These are phyloP conservation scores for Starmera pachycereana DNA, from an alignment of 805 yeast genomes.

Conservation along the genomic window DNA sequence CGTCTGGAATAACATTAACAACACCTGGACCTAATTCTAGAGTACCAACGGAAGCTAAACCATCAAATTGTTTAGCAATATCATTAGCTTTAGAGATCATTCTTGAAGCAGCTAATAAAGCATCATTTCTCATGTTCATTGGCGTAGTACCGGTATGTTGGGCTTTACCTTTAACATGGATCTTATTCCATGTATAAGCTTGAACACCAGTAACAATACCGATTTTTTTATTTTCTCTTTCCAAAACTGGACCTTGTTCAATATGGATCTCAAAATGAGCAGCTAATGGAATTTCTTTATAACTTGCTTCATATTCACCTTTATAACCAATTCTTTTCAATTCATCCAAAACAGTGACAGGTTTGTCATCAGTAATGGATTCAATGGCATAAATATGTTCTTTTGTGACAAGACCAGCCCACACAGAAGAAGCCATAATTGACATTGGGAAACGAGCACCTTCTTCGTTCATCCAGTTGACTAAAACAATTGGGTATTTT, in stretches of 20 bases:
- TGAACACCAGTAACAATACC: slow-evolving; percentile 64
- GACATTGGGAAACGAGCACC: slow-evolving; percentile 71
- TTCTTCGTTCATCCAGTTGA: slow-evolving; percentile 71
- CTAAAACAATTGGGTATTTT: slow-evolving; percentile 53
- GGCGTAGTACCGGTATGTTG: slow-evolving; percentile 75
- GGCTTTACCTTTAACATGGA: slow-evolving; percentile 50
- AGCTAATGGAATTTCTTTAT: slow-evolving; percentile 42
- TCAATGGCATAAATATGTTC: slow-evolving; percentile 40
- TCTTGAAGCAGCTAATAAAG: slow-evolving; percentile 45
- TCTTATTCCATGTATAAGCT: slow-evolving; percentile 52
- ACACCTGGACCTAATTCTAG: slow-evolving; percentile 47
- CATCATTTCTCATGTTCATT: slow-evolving; percentile 47
- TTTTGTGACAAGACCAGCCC: slow-evolving; percentile 42
- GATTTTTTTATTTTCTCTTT: slow-evolving; percentile 40
- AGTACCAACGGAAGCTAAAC: slow-evolving; percentile 51
- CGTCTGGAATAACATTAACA: slow-evolving; percentile 59
- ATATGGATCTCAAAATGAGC: slow-evolving; percentile 71
- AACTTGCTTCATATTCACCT: slow-evolving; percentile 40
- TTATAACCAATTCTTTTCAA: slow-evolving; percentile 51
- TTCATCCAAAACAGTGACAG: slow-evolving; percentile 42
- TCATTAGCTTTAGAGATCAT: slow-evolving; percentile 48
- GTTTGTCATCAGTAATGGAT: slow-evolving; percentile 41
- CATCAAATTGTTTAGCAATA: slow-evolving; percentile 39
- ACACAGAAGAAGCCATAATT: slow-evolving; percentile 56
- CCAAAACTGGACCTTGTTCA: slow-evolving; percentile 69